Base-by-base conservation (phyloP, 768 basidiomycete species). In the Pleurotus ostreatus region DNA sequence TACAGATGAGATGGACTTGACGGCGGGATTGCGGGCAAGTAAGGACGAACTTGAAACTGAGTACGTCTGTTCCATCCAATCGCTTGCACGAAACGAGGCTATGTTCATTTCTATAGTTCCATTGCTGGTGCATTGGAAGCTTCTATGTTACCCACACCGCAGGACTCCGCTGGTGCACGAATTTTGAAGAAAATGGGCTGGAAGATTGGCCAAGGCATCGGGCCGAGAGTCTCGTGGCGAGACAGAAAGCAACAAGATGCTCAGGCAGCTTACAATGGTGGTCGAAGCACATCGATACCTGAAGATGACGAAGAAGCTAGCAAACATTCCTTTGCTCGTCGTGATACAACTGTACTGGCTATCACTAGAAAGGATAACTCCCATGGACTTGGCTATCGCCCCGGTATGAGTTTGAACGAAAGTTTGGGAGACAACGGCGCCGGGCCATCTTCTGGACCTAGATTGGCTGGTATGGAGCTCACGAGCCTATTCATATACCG, bases 171-270 rank as follows among this genome's bases (percentile, higher is more conserved):
- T 23, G 96, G 96, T 0, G 86, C 90, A 2, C 84, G 84, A 37
- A 84, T 98, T 5, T 79, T 99, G 54, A 88, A 86, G 73, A 95
- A 93, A 72, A 94, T 98, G 88, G 96, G 97, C 0, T 98, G 97
- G 96, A 78, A 88, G 41, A 70, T 85, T 0, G 97, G 95, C 1
- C 94, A 95, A 70, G 97, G 96, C 11, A 84, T 98, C 16, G 97
- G 96, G 0, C 94, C 95, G 3, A 82, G 96, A 9, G 76, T 98
- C 26, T 84, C 92, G 4, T 80, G 88, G 60, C 79, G 83, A 37
- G 85, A 91, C 65, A 84, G 89, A 44, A 84, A 81, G 60, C 71
- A 82, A 15, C 92, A 95, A 67, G 85, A 90, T 66, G 68, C 79
- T 11, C 81, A 81, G 56, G 71, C 73, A 7, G 75, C 63, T 37